Evolutionary conservation across 345 rosid species (phyloP).

Genomic region (Salix exigua): DNA sequence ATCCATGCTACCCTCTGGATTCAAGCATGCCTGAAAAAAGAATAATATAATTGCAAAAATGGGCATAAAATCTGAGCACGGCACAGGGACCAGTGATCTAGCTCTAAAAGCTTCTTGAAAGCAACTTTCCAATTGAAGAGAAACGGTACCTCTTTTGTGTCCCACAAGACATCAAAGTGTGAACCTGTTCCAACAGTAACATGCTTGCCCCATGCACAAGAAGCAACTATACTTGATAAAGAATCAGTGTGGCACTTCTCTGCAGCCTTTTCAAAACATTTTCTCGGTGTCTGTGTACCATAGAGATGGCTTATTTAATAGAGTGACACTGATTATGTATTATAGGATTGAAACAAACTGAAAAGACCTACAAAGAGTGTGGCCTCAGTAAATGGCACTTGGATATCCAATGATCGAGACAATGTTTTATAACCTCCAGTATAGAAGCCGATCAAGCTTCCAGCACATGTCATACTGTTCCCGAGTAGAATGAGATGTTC

Average conservation of each 20-base stretch:
- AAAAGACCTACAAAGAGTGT: conserved; percentile 64
- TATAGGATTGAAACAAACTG: background rate
- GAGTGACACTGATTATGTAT: background rate
- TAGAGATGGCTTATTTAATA: background rate
- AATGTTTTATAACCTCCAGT: conserved; percentile 79
- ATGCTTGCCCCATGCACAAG: conserved; percentile 91
- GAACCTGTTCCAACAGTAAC: conserved; percentile 97
- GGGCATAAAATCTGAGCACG: background rate
- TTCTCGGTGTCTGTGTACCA: conserved; percentile 64
- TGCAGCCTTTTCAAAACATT: conserved; percentile 89
- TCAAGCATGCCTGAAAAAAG: conserved; percentile 45
- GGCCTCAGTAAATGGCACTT: conserved; percentile 96
- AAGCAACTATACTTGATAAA: conserved; percentile 75
- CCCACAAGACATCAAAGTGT: conserved; percentile 75
- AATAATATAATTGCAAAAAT: background rate
- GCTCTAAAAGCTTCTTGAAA: background rate
- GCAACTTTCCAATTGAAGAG: background rate
- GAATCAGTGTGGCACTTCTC: conserved; percentile 74
- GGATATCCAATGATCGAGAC: conserved; percentile 64
- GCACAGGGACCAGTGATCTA: background rate
- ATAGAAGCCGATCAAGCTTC: conserved; percentile 82
- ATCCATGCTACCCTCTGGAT: conserved; percentile 43
- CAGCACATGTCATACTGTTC: conserved; percentile 85
- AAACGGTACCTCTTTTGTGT: conserved; percentile 42
- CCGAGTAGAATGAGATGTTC: conserved; percentile 87